Evolutionary conservation across 352 stramenopile genomes (phyloP), one percentile per base, ranked within the genome.

Genomic region (Globisporangium spinosum): DNA sequence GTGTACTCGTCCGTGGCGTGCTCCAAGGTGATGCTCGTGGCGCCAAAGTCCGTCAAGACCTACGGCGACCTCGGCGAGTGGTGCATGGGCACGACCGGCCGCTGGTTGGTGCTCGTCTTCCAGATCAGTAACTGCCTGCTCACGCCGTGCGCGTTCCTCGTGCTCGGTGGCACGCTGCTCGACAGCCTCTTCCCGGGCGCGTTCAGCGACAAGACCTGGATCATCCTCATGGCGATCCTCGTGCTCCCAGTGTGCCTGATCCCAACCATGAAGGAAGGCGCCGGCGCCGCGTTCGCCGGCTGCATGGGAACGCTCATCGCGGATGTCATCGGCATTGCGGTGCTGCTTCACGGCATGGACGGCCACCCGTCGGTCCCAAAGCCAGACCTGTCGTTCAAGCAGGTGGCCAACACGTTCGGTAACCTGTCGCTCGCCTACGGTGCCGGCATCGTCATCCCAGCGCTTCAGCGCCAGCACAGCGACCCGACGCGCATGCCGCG

Each of bases 401-500:
- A 76, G 59, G 51, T 77, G 23, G 53, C 70, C 12, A 72, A 32
- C 7, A 61, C 68, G 9, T 77, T 77, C 45, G 72, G 72, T n/a
- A 78, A 76, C 68, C 55, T 78, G 29, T 65, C 70, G 23, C 64
- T 78, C 34, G 71, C 72, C 0, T 78, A 78, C 47, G 66, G 45
- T 8, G 72, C 72, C 5, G 70, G 67, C 29, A 80, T 88, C 56
- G 71, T 89, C 15, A 76, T 89, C 1, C 79, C 81, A 4, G 73
- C 79, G 32, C 70, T 89, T 0, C 76, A 84, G 29, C 77, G 78
- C 17, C 70, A 88, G 53, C 80, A 88, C 72, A 75, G 68, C 15
- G 70, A 88, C 54, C 79, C 79, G 13, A 64, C 71, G 67, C 77
- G 76, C 34, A 85, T 87, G 79, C 79, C 79, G 3, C 76, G 80